Conservation (phyloP, 139 green algal species). For the Chlorella sorokiniana region DNA sequence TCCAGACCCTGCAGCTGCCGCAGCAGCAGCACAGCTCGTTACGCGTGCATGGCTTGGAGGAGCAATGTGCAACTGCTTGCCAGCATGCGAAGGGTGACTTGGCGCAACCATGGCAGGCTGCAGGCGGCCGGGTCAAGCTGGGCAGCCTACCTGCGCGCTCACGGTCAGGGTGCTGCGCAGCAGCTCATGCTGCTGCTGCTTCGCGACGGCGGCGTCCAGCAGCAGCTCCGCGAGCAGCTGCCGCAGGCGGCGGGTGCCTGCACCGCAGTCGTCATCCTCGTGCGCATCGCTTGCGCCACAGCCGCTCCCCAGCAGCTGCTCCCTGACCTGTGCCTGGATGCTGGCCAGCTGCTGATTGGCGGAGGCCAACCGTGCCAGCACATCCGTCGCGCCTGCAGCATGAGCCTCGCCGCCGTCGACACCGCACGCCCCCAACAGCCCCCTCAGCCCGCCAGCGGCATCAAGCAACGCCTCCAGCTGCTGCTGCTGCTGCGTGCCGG, state of each 20-base stretch:
- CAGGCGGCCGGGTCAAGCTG: background rate
- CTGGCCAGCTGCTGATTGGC: slow-evolving; percentile 21
- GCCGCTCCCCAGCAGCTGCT: background rate
- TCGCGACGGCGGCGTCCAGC: background rate
- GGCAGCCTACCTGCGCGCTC: background rate
- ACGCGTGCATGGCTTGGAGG: background rate
- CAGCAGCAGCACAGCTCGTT: background rate
- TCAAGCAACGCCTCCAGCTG: slow-evolving; percentile 10
- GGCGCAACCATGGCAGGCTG: background rate
- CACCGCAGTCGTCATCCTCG: background rate
- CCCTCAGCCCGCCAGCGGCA: background rate
- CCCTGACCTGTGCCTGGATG: slow-evolving; percentile 3
- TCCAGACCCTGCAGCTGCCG: slow-evolving; percentile 28
- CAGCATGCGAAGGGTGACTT: background rate
- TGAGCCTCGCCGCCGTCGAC: slow-evolving; percentile 12
- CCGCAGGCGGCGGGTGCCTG: background rate
- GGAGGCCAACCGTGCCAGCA: background rate
- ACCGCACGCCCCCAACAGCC: slow-evolving; percentile 1
- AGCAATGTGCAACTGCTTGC: background rate
- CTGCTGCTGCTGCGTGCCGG: background rate
- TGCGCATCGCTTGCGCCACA: background rate
- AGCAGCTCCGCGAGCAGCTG: background rate
- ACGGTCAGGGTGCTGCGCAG: slow-evolving; percentile 20
- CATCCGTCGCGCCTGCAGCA: background rate
- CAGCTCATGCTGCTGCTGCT: slow-evolving; percentile 28